Evolutionary conservation across 208 protist species (phyloP), one percentile per base, ranked within the genome.

Genomic region (Blastocrithidia nonstop): DNA sequence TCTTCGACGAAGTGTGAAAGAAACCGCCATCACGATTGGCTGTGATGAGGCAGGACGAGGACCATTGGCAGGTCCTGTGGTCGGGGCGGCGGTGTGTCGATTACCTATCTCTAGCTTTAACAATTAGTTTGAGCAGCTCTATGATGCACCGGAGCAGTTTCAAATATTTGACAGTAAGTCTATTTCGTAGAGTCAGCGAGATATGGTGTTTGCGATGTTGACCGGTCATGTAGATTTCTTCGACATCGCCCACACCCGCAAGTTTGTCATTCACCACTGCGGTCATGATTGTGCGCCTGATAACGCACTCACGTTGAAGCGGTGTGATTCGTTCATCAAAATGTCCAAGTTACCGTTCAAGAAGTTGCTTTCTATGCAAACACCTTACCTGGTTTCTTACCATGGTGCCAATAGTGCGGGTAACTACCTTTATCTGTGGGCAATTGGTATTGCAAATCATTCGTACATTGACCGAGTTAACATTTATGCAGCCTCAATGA

Each of bases 81-180:
- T 93, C 4, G 87, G 71, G 20, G 82, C 87, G 16, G 87, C 83
- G 3, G 83, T 87, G 28, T 82, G 69, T 35, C 74, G 83, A 25
- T 55, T 92, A 13, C 83, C 83, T 4, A 54, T 78, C 20, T 88
- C 78, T 0, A 88, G 78, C 59, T 92, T 92, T 52, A 87, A 92
- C 67, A 92, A 87, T 50, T 66, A 74, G 11, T 74, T 76, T 25
- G 58, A 74, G 13, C 46, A 64, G 19, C 58, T 92, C 36, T 92
- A 88, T 50, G 61, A 88, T 31, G 64, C 56, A 13, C 32, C 49
- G 11, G 83, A 88, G 65, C 68, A 81, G 57, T 85, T 93, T 47
- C 79, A 82, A 28, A 85, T 93, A 32, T 83, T 85, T 48, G 83
- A 93, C 40, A 93, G 78, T 55, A 88, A 93, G 59, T 81, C 66